phyloP scores from a whole-genome alignment of 108 stramenopile genomes.

The Schizochytrium sp. region DNA sequence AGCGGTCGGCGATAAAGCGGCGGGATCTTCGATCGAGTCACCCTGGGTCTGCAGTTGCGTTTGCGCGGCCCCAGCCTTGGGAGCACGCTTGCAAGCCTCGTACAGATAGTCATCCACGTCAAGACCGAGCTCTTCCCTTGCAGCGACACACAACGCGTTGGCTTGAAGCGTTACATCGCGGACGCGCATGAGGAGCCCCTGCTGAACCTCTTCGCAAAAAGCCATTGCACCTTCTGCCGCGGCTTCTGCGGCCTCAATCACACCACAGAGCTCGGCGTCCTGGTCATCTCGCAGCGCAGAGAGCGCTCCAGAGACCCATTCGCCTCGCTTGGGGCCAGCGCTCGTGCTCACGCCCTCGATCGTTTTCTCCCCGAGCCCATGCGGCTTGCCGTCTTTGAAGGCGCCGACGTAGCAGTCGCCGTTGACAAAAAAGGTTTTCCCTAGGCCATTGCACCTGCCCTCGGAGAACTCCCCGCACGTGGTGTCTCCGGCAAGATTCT shows the following conservation, averaged over 20 bases:
- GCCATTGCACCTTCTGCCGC: not conserved
- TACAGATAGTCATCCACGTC: not conserved
- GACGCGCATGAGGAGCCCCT: not conserved
- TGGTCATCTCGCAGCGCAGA: not conserved
- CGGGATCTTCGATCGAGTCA: not conserved
- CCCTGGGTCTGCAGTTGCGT: not conserved
- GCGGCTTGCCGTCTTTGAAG: not conserved
- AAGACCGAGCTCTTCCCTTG: not conserved
- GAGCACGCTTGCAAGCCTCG: not conserved
- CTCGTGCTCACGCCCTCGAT: not conserved
- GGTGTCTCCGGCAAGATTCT: not conserved
- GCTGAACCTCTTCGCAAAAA: not conserved
- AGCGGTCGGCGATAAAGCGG: not conserved
- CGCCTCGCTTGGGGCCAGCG: not conserved
- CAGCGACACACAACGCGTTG: not conserved
- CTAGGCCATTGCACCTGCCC: constrained; percentile 1
- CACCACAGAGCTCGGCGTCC: not conserved
- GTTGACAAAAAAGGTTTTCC: not conserved
- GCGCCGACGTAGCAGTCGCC: not conserved
- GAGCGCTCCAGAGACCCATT: not conserved
- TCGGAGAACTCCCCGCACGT: not conserved
- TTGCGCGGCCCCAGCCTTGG: not conserved
- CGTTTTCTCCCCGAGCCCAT: not conserved
- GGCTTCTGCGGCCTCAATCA: not conserved
- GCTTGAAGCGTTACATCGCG: not conserved